Conservation (phyloP, 169 alveolate species). For the Cryptosporidium ubiquitum region DNA sequence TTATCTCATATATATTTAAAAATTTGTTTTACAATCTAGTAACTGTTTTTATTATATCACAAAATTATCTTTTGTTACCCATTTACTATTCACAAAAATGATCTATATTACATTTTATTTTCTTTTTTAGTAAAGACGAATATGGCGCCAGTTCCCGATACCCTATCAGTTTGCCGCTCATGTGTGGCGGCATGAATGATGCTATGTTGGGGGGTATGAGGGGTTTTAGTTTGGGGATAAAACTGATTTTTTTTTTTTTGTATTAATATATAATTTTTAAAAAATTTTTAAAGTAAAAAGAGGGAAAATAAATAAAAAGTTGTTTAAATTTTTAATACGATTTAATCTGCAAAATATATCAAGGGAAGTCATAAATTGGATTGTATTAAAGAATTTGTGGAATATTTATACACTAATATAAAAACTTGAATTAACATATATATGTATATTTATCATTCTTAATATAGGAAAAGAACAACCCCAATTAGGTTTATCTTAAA, state of each 20-base stretch:
- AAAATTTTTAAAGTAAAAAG: background rate
- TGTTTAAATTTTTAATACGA: background rate
- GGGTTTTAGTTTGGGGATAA: background rate
- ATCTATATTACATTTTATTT: background rate
- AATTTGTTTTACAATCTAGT: background rate
- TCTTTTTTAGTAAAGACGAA: background rate
- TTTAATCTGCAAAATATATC: background rate
- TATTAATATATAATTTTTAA: background rate
- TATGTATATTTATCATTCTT: too few relatives aligned
- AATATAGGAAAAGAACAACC: background rate
- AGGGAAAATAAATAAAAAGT: background rate
- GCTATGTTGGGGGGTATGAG: constrained; percentile 13
- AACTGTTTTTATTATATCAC: background rate
- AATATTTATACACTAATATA: too few relatives aligned
- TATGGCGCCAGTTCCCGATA: background rate
- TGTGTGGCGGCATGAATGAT: background rate
- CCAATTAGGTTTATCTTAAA: background rate
- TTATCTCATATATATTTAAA: background rate
- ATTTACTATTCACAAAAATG: background rate
- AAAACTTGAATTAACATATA: too few relatives aligned
- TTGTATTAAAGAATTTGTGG: background rate
- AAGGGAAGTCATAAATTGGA: background rate
- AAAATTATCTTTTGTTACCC: background rate
- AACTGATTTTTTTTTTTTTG: background rate
- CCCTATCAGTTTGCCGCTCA: background rate